phyloP scores from a whole-genome alignment of 2,329 filamentous ascomycete species.

The Claviceps lovelessii region DNA sequence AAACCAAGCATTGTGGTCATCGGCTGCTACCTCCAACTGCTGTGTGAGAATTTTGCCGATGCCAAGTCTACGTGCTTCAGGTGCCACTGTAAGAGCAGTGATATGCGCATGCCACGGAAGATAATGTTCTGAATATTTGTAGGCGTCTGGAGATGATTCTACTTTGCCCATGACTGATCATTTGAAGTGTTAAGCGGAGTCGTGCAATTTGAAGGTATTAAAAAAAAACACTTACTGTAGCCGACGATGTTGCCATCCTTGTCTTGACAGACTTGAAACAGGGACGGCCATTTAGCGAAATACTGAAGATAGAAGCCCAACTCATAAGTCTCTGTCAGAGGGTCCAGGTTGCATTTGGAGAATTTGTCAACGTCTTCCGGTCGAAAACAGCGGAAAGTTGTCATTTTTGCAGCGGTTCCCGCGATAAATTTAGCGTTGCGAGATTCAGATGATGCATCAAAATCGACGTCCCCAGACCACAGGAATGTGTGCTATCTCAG shows the following conservation, averaged over 20 bases:
- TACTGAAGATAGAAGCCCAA: constrained; percentile 92
- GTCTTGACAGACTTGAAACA: constrained; percentile 87
- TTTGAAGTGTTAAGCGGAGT: constrained; percentile 13
- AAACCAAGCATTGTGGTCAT: constrained; percentile 80
- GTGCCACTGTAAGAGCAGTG: constrained; percentile 85
- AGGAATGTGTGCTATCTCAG: not conserved
- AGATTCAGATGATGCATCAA: not conserved
- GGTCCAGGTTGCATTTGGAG: constrained; percentile 90
- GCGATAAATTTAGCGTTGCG: too few species aligned
- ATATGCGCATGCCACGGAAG: constrained; percentile 99
- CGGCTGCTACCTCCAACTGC: constrained; percentile 67
- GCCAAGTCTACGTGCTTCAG: constrained; percentile 69
- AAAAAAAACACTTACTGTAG: constrained; percentile 52
- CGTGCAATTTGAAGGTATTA: not conserved
- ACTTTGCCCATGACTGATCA: constrained; percentile 88
- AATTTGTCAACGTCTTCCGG: constrained; percentile 76
- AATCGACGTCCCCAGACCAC: not conserved
- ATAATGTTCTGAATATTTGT: constrained; percentile 69
- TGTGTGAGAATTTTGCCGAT: constrained; percentile 73
- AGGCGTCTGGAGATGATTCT: constrained; percentile 66
- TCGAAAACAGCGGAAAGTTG: constrained; percentile 71
- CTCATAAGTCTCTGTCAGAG: constrained; percentile 95
- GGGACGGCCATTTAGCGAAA: constrained; percentile 84
- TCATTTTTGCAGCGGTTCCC: constrained; percentile 37
- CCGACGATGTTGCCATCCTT: constrained; percentile 77